phyloP scores from a whole-genome alignment of 768 basidiomycete species.

The Termitomyces sp. region DNA sequence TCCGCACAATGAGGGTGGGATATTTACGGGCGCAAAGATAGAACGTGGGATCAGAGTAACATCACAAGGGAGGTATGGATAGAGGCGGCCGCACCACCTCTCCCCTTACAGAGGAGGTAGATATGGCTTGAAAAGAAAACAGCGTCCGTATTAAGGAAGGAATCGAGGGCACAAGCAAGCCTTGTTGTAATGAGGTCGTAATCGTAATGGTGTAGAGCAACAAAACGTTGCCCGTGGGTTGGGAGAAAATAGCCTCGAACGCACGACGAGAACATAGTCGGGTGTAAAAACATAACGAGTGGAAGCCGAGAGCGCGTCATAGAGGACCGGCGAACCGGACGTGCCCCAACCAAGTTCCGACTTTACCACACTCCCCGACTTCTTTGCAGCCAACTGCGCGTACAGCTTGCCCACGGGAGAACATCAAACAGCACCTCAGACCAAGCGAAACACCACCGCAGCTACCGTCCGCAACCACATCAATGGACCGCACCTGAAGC shows the following conservation, averaged over 20 bases:
- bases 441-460: constrained; percentile 30
- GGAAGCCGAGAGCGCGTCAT: constrained; percentile 25
- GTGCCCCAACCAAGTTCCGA: constrained; percentile 33
- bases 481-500: constrained; percentile 43
- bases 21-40: constrained; percentile 28
- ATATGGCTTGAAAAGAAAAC: constrained; percentile 52
- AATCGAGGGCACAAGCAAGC: constrained; percentile 23
- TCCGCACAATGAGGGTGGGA: constrained; percentile 11
- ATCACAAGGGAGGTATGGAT: constrained; percentile 16
- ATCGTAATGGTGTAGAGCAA: constrained; percentile 16
- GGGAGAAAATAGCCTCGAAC: neutral
- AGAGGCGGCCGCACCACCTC: constrained; percentile 15
- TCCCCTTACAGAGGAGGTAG: constrained; percentile 10
- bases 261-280: constrained; percentile 5
- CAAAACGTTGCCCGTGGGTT: constrained; percentile 16
- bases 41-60: constrained; percentile 13
- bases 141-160: constrained; percentile 69
- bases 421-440: constrained; percentile 22
- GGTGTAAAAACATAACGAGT: constrained; percentile 18
- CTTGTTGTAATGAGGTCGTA: constrained; percentile 21
- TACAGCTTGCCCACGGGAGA: constrained; percentile 29
- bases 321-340: constrained; percentile 31
- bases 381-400: constrained; percentile 14
- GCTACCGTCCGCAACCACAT: constrained; percentile 44
- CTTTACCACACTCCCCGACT: constrained; percentile 23